Base-by-base conservation (phyloP, 2,329 filamentous ascomycete genomes). In the Phaeosphaeriaceae sp. region DNA sequence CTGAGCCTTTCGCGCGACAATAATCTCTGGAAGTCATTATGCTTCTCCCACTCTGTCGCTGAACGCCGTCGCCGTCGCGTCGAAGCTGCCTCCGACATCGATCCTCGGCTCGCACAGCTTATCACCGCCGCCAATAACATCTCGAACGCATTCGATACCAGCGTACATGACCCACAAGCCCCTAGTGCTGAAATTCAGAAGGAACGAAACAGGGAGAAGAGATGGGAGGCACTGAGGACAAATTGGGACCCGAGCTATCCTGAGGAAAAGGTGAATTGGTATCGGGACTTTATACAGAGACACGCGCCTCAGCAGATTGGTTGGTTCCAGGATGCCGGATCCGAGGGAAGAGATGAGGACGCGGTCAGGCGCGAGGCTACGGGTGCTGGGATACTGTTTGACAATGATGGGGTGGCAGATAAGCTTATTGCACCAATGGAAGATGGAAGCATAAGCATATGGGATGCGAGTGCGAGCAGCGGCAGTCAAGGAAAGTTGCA, bases 381-480 rank as follows among this genome's bases (percentile, higher is more conserved):
- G 40, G 93, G 93, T 0, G 82, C 93, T 66, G 91, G 89, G 0
- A 69, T 81, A 0, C 72, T 95, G 9, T 88, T 89, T 54, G 82
- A 84, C 66, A 80, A 78, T 21, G 81, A 82, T 1, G 83, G 82
- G 33, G 78, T 85, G 19, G 81, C 85, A 22, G 81, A 84, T 61
- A 81, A 89, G 53, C 88, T 91, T 0, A 84, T 96, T 17, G 89
- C 90, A 0, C 92, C 93, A 1, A 81, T 97, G 7, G 92, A 96
- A 57, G 91, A 97, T 72, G 93, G 93, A 0, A 92, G 91, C 51
- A 85, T 97, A n/a, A 91, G 89, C 66, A 78, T 97, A 7, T 97
- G 93, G 93, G 91, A 96, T 44, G 73, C 70, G 2, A 53, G 58
- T n/a, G 62, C 66, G 0, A 62, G 61, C 20, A 85, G 83, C 67